Base-by-base conservation (phyloP, 2,329 filamentous ascomycete genomes). In the Aphanoascus verrucosus region DNA sequence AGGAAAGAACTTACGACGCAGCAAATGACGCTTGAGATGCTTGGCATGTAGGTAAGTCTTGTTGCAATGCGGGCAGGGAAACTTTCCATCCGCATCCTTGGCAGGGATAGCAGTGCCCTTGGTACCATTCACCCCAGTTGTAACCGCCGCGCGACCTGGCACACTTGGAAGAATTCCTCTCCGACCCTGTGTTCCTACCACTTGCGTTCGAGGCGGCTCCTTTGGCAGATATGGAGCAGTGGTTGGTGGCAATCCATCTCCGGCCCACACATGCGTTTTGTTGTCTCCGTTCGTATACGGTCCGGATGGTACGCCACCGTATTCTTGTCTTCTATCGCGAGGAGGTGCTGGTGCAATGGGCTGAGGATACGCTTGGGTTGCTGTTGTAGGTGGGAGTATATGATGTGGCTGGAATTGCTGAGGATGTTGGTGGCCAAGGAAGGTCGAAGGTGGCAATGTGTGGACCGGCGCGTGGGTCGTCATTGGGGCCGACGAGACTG, bases 11-110 rank as follows among this genome's bases (percentile, higher is more conserved):
- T 89, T 80, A 96, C 91, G 93, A 78, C 93, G 80, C 62, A 97
- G 76, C 56, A 97, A 80, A 78, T 97, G 93, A 64, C 93, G 86
- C 80, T 97, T 97, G 63, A 97, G 73, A 72, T 97, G 93, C 77
- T 98, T 97, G 45, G 91, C 86, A 69, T 97, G 93, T 55, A 97
- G 78, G 67, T 98, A 98, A 5, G 90, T 96, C 77, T 97, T 97
- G 64, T 88, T 95, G 74, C 93, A 98, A 70, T 97, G 90, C 64
- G 89, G 89, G 73, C 93, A 98, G 56, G 93, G 91, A 67, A 94
- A 98, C 75, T 97, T 97, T 66, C 93, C 93, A 68, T 97, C 91
- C 7, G 89, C 88, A 70, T 97, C 91, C 76, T 97, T 96, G 62
- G 88, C 85, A 14, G 90, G 89, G 58, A 94, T 93, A 58, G 87